Evolutionary conservation across 2,329 filamentous ascomycete species (phyloP), one percentile per base, ranked within the genome.

Genomic region (Verticillium albo-atrum): DNA sequence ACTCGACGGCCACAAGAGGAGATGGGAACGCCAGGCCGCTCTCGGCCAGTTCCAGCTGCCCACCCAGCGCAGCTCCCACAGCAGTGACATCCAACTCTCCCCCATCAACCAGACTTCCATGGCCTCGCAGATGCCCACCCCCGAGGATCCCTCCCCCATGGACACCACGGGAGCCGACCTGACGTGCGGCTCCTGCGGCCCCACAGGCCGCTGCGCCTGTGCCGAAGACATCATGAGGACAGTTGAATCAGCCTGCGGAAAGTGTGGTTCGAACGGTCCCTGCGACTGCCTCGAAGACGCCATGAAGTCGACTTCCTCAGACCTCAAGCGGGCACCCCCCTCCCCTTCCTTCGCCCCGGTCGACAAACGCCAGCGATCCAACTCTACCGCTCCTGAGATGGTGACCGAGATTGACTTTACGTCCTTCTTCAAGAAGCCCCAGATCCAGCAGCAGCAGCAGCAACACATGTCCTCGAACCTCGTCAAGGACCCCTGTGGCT

Each of bases 341-440:
- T 57, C 55, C 6, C 55, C 55, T 4, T 26, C 55, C n/a, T 42
- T 57, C 4, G 37, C 55, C 10, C 42, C 55, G 14, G 42, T 25
- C 27, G 83, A 84, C 63, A 90, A 89, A 71, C 81, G 84, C 34
- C 79, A 79, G 50, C 81, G 81, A 23, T 72, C 80, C 3, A 71
- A 74, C 15, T 72, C 77, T 56, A 75, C 75, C 58, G 72, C 78
- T 59, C 79, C 87, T 67, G 87, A 90, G 58, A 26, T 52, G 23
- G 76, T 79, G 58, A 81, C 86, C 63, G 90, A 92, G 74, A 88
- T 88, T 53, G 89, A 93, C 70, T 92, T 92, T 66, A 92, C 90
- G 6, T 74, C 82, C 62, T 81, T 85, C 65, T 89, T 89, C 69
- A 76, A 79, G 69, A 76, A 79, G 65, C 70, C 77, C 65, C 56